A percentile compares a stretch with the other conserved stretches of the same genome.
These are phyloP conservation scores for Trichoderma sp. DNA, from an alignment of 2,329 filamentous ascomycete genomes.

Conservation along the genomic window DNA sequence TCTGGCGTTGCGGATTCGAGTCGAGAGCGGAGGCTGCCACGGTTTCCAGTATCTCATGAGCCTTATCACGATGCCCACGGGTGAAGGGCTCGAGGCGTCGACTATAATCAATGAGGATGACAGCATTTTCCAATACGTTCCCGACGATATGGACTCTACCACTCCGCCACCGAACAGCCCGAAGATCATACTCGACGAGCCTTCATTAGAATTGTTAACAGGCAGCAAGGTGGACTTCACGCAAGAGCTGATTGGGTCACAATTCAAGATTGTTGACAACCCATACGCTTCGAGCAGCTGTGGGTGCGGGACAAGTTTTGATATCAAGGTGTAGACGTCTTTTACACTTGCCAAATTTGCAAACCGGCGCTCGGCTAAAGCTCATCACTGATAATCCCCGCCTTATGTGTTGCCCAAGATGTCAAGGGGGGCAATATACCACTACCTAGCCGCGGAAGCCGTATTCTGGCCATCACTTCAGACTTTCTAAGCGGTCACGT, in stretches of 20 bases:
- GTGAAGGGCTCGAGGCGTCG: conserved; percentile 40
- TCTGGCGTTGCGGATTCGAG: conserved; percentile 85
- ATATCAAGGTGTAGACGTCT: conserved; percentile 67
- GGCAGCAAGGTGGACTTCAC: conserved; percentile 97
- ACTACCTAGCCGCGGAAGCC: too few species aligned
- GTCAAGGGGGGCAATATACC: neutral
- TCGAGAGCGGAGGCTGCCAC: conserved; percentile 93
- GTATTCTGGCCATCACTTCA: too few species aligned
- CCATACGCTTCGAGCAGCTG: conserved; percentile 90
- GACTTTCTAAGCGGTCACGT: too few species aligned
- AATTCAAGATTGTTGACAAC: conserved; percentile 97
- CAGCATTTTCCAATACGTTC: conserved; percentile 76
- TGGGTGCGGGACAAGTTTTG: conserved; percentile 96
- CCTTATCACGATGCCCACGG: conserved; percentile 64
- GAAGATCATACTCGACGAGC: conserved; percentile 87
- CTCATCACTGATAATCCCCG: conserved; percentile 6
- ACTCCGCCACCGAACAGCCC: conserved; percentile 47
- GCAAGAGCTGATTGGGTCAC: conserved; percentile 82
- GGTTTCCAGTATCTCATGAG: conserved; percentile 98
- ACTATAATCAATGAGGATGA: conserved; percentile 69
- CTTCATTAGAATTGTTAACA: conserved; percentile 83
- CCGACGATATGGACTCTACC: conserved; percentile 47
- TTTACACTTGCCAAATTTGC: neutral
- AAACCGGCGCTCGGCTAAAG: neutral
- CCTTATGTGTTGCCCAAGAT: neutral